Base-by-base conservation (phyloP, 2,329 filamentous ascomycete genomes). In the Colletotrichum liriopes region DNA sequence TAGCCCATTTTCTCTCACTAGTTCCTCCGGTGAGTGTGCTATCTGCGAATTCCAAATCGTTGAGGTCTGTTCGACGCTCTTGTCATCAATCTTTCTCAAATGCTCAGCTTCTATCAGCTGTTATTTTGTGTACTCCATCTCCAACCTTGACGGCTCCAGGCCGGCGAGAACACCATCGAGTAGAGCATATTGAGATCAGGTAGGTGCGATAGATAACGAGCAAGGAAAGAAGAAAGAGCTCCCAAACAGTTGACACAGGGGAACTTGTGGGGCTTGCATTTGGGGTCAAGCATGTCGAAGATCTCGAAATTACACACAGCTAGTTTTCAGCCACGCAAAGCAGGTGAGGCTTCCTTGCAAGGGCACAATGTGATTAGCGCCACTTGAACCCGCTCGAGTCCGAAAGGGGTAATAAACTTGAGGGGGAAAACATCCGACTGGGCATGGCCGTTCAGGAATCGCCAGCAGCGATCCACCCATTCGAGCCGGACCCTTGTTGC, bases 401-500 rank as follows among this genome's bases (percentile, higher is more conserved):
- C 55, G 2, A 41, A 58, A 26, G 11, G 8, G 37, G 55, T 9
- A 41, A 58, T 41, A 41, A 58, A 20, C 1, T 18, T 26, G 55
- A 29, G 23, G 41, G n/a, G 55, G 37, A 26, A 58, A 11, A 14
- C 55, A 58, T 41, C 54, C 54, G 54, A 41, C 54, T 39, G 54
- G 54, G 54, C 54, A 26, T 39, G n/a, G 6, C 20, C 51, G 51
- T 12, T 54, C 2, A 43, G 14, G 14, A 52, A 18, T 29, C 5
- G 47, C 47, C 26, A 32, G 29, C 14, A 23, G 11, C 14, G n/a
- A 58, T 41, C 54, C 35, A 41, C 35, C 14, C 35, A 26, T 58
- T 58, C 6, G 18, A 26, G 54, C 14, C 14, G n/a, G n/a, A 41
- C n/a, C 54, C 54, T 56, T 56, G 54, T 18, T 26, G 35, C n/a